Base-by-base conservation (phyloP, 768 basidiomycete genomes). In the Tylopilus sp. region DNA sequence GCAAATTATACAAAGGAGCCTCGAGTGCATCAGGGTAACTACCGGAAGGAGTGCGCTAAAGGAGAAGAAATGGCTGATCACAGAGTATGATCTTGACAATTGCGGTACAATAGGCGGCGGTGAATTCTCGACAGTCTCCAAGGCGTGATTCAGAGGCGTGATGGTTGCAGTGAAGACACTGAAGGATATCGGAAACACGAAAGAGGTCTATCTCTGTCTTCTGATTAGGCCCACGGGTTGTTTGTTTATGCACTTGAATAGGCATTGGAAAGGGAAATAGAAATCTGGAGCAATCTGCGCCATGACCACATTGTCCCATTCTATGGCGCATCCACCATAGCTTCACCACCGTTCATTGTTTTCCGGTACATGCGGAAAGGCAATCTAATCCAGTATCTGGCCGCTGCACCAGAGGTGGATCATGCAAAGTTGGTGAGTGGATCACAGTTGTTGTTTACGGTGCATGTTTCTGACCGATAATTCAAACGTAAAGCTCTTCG, bases 41-140 rank as follows among this genome's bases (percentile, higher is more conserved):
- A 55, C 54, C 4, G 54, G 54, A 22, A 50, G 50, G n/a, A 43
- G 29, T 17, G 40, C 40, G 10, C 50, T 45, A 6, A 51, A 44
- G 29, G 50, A 42, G 41, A 42, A 19, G 6, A 51, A 52, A 19
- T 69, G 66, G 66, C 58, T 59, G 6, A 61, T 69, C 33, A 63
- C 61, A 25, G 49, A 62, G 3, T 62, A 65, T 31, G 67, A 69
- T 17, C 63, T 69, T 19, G 65, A 66, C 4, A 48, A 61, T 40
- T 62, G 60, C 7, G 51, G 48, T 8, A 42, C 53, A 40, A 66
- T 68, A 37, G 68, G 66, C 6, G 24, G 57, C 17, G 68, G 68
- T 8, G 66, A 62, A 25, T 69, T 69, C 42, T 41, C 54, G 19
- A 56, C 40, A 1, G 54, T 56, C 6, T 31, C 17, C 1, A 56